Percentiles rank a stretch among this genome's conserved stretches.
Evolutionary conservation across 1,139 yeast species (phyloP).

Genomic region (Pichia sp.): DNA sequence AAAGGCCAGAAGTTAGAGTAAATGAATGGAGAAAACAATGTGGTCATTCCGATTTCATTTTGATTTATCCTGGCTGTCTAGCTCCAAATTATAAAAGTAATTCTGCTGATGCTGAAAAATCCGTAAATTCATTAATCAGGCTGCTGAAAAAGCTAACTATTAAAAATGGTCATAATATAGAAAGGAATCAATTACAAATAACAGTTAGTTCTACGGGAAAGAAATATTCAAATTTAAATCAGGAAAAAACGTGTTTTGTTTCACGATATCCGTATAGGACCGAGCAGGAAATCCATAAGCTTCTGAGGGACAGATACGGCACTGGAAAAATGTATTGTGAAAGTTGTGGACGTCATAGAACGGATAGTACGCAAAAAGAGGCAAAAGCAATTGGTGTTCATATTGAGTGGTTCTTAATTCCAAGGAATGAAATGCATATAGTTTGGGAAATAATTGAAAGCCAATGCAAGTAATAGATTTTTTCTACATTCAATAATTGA

Average conservation of each 20-base stretch:
- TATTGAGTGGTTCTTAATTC: constrained; percentile 55
- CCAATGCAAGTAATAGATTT: constrained; percentile 4
- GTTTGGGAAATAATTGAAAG: constrained; percentile 36
- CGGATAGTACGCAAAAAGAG: constrained; percentile 19
- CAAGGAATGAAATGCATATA: constrained; percentile 35
- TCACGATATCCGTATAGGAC: constrained; percentile 34
- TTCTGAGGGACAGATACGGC: constrained; percentile 37
- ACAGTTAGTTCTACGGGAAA: constrained; percentile 1
- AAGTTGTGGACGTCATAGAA: constrained; percentile 14
- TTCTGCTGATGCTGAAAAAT: constrained; percentile 8
- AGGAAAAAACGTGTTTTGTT: constrained; percentile 28
- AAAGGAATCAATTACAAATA: neutral
- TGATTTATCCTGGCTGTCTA: constrained; percentile 32
- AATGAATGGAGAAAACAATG: constrained; percentile 54
- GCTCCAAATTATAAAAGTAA: constrained; percentile 14
- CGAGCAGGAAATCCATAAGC: constrained; percentile 41
- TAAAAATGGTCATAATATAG: too few species aligned
- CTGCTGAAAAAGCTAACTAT: constrained; percentile 15
- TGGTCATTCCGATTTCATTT: constrained; percentile 35
- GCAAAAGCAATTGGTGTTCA: constrained; percentile 32
- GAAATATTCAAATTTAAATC: constrained; percentile 16
- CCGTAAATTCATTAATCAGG: constrained; percentile 8
- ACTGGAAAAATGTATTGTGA: constrained; percentile 21
- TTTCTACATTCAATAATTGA: too few species aligned
- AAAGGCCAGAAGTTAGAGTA: constrained; percentile 38